Percentiles rank a stretch among this genome's conserved stretches.
These are phyloP conservation scores for Filobasidium wieringae DNA, from an alignment of 768 basidiomycete species.

Conservation along the genomic window DNA sequence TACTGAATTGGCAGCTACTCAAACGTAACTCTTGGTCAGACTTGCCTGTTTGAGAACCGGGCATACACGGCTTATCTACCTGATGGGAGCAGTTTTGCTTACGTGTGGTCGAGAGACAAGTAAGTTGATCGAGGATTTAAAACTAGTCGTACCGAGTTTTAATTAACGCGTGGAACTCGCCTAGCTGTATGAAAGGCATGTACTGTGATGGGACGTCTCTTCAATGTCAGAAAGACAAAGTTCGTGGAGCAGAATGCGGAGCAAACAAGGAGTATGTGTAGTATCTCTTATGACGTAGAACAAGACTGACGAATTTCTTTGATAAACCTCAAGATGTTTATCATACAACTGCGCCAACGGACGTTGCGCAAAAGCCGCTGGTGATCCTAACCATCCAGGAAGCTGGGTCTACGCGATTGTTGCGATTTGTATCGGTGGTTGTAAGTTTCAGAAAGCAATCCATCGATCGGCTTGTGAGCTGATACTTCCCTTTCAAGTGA, in stretches of 20 bases:
- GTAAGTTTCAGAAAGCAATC: slow-evolving; percentile 42
- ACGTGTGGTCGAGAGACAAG: slow-evolving; percentile 60
- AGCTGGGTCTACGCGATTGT: slow-evolving; percentile 63
- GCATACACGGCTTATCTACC: slow-evolving; percentile 59
- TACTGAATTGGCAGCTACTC: slow-evolving; percentile 70
- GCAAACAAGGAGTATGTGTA: slow-evolving; percentile 47
- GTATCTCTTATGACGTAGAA: no score
- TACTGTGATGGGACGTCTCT: slow-evolving; percentile 60
- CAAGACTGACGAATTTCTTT: no score
- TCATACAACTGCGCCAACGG: slow-evolving; percentile 62
- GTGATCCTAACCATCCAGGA: slow-evolving; percentile 53
- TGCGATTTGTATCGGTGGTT: slow-evolving; percentile 57
- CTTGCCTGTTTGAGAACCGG: slow-evolving; percentile 66
- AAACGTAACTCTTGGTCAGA: slow-evolving; percentile 54
- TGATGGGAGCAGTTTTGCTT: slow-evolving; percentile 51
- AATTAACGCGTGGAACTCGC: neutral
- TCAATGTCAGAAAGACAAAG: slow-evolving; percentile 52
- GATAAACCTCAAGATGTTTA: slow-evolving; percentile 61
- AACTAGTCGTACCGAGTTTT: neutral
- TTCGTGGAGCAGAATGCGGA: slow-evolving; percentile 49
- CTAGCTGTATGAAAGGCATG: slow-evolving; percentile 56
- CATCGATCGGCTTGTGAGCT: neutral
- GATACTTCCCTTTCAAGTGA: slow-evolving; percentile 45
- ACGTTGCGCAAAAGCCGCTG: slow-evolving; percentile 53
- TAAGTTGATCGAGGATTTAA: slow-evolving; percentile 40